Percentiles rank a stretch among this genome's conserved stretches.
Conservation (phyloP, 805 yeast genomes). For the Lachancea meyersii region DNA sequence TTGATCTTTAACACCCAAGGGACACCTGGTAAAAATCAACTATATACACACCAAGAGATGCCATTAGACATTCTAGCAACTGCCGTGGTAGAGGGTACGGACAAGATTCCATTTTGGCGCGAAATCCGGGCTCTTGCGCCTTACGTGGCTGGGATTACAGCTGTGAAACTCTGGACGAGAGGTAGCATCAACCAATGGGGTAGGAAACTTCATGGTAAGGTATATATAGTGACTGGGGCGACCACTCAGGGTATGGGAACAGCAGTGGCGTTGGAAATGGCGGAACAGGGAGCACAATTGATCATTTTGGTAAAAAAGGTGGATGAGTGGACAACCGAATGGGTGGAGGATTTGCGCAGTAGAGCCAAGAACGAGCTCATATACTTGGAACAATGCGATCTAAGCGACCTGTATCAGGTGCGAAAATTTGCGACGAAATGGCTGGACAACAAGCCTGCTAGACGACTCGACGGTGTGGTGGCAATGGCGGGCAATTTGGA, state of each 20-base stretch:
- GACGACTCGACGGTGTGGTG: conserved; percentile 83
- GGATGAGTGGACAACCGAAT: conserved; percentile 75
- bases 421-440: conserved; percentile 90
- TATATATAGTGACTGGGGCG: conserved; percentile 82
- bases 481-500: conserved; percentile 81
- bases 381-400: conserved; percentile 87
- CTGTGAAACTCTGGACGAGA: conserved; percentile 64
- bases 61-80: conserved; percentile 78
- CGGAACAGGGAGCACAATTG: conserved; percentile 78
- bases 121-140: conserved; percentile 56
- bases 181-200: conserved; percentile 89
- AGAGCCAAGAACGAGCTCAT: conserved; percentile 64
- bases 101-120: conserved; percentile 67
- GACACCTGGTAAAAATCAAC: not conserved
- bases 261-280: conserved; percentile 64
- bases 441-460: conserved; percentile 85
- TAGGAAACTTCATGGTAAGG: conserved; percentile 85
- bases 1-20: not conserved
- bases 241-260: conserved; percentile 84
- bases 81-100: conserved; percentile 64
- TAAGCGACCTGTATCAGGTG: conserved; percentile 63
- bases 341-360: conserved; percentile 69
- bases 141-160: conserved; percentile 38
- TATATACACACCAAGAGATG: conserved; percentile 40
- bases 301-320: conserved; percentile 61